A percentile compares a stretch with the other conserved stretches of the same genome.
These are phyloP conservation scores for Monilinia laxa DNA, from an alignment of 2,329 filamentous ascomycete species.

Conservation along the genomic window DNA sequence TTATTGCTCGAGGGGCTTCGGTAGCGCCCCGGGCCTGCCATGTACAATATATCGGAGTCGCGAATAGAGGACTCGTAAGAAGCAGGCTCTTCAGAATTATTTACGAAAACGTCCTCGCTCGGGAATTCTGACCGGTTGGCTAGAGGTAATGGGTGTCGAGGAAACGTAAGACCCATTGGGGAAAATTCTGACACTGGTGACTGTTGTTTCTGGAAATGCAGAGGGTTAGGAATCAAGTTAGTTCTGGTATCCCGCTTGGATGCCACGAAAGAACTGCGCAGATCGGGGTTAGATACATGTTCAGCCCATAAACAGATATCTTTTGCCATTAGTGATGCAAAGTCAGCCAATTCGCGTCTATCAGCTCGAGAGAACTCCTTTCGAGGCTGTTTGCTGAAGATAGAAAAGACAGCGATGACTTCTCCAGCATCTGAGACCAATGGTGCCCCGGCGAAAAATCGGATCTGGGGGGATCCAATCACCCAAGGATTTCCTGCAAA, in stretches of 20 bases:
- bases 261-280: slow-evolving; percentile 22
- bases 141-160: neutral
- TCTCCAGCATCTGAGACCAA: slow-evolving; percentile 38
- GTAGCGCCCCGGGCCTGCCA: slow-evolving; percentile 2
- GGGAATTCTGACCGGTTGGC: slow-evolving; percentile 1
- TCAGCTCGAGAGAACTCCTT: slow-evolving; percentile 33
- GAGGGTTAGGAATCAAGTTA: slow-evolving; percentile 20
- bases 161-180: neutral
- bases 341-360: slow-evolving; percentile 38
- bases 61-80: neutral
- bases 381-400: slow-evolving; percentile 38
- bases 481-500: slow-evolving; percentile 41
- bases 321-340: slow-evolving; percentile 28
- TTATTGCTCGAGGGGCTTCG: neutral
- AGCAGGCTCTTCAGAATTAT: neutral
- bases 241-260: slow-evolving; percentile 26
- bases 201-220: slow-evolving; percentile 5
- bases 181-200: neutral
- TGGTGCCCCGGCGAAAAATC: slow-evolving; percentile 44
- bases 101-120: neutral
- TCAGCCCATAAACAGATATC: slow-evolving; percentile 27
- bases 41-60: slow-evolving; percentile 19
- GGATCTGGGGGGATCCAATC: slow-evolving; percentile 34
- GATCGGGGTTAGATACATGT: slow-evolving; percentile 19
- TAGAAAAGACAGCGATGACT: slow-evolving; percentile 39